Evolutionary conservation across 2,329 filamentous ascomycete species (phyloP), one percentile per base, ranked within the genome.

Genomic region (Arthrobotrys pseudoclavata): DNA sequence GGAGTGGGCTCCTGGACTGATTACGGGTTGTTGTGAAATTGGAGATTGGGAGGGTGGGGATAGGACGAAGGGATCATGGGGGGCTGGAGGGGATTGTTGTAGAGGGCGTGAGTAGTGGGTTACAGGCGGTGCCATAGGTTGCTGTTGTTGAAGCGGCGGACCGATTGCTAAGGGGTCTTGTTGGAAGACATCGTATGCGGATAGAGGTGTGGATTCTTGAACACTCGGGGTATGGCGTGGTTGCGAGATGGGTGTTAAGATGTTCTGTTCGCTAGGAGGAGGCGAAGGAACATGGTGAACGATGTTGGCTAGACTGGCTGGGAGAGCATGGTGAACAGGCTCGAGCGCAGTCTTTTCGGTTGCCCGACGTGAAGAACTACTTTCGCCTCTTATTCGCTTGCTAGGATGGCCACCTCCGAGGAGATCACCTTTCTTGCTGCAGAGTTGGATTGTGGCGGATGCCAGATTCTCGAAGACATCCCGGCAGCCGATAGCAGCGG

Each of bases 391-490:
- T 24, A 79, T 74, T 18, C 79, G 76, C 22, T 80, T 80, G 18
- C 64, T 71, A 18, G 68, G 69, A 13, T 79, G 76, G 2, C 68
- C 69, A 13, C 76, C 79, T 10, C 69, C 69, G 7, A 71, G 48
- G 15, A 79, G 61, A 26, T 81, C 80, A 18, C 60, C 53, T 15
- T 70, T 80, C 26, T 70, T 74, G 15, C 45, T 68, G 37, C 80
- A 81, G 2, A 80, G 64, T 47, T 80, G 76, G 4, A 81, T 79
- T 1, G 80, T 81, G n/a, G 79, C 79, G 3, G 76, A 78, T 12
- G 79, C 80, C 1, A 81, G 79, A 24, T 75, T 80, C 29, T 81
- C 78, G n/a, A 81, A 81, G 18, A 81, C 80, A 31, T 81, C 79
- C 15, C 80, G 79, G 42, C 80, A 81, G 13, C 79, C 79, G 10